These are phyloP conservation scores for Sarocladiaceae sp. DNA, from an alignment of 2,329 filamentous ascomycete species.

Conservation along the genomic window DNA sequence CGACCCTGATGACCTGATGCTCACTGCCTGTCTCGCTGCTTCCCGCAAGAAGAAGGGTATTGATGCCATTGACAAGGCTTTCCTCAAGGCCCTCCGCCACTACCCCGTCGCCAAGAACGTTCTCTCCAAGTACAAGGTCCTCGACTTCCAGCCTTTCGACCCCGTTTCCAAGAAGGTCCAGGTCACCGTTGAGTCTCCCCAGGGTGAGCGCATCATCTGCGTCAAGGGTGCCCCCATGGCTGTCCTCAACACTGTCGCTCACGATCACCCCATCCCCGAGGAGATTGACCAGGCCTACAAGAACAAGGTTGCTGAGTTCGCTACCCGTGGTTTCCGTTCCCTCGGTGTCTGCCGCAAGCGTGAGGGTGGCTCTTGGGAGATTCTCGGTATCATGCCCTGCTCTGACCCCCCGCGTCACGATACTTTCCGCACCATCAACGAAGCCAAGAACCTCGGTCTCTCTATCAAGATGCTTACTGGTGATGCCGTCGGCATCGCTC, in stretches of 20 bases:
- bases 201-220: constrained; percentile 80
- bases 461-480: constrained; percentile 96
- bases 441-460: constrained; percentile 81
- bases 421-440: constrained; percentile 83
- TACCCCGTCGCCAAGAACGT: constrained; percentile 80
- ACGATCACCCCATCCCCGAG: constrained; percentile 75
- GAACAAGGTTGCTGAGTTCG: constrained; percentile 89
- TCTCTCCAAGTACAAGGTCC: constrained; percentile 77
- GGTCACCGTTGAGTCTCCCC: constrained; percentile 75
- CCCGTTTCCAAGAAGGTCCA: constrained; percentile 91
- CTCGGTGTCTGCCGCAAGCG: constrained; percentile 91
- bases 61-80: constrained; percentile 91
- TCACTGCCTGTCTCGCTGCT: constrained; percentile 84
- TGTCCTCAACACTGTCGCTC: constrained; percentile 81
- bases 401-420: constrained; percentile 88
- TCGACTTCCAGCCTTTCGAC: constrained; percentile 85
- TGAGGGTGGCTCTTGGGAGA: constrained; percentile 78
- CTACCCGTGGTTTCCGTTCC: constrained; percentile 88
- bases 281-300: constrained; percentile 80
- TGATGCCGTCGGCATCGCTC: constrained; percentile 88
- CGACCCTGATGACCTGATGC: constrained; percentile 83
- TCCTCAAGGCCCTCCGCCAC: constrained; percentile 77
- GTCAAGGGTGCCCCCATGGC: constrained; percentile 89
- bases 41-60: constrained; percentile 96
- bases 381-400: constrained; percentile 93